Base-by-base conservation (phyloP, 495 filamentous ascomycete genomes). In the Barbatosphaeria neglecta region DNA sequence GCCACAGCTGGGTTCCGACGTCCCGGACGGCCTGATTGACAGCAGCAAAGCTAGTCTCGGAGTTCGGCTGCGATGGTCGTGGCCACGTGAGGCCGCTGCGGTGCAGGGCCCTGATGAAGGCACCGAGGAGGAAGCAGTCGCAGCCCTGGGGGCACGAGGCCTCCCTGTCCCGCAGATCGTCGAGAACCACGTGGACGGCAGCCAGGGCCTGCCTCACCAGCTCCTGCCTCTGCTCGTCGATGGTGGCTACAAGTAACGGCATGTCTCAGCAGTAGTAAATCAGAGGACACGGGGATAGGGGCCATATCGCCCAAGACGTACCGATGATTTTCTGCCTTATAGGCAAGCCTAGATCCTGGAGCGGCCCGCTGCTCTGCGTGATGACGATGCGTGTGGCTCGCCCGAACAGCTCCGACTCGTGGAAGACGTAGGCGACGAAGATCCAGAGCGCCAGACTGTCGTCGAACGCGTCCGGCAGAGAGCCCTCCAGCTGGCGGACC, bases 251-350 rank as follows among this genome's bases (percentile, higher is more conserved):
- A n/a, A n/a, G n/a, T n/a, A n/a, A 9, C 7, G 8, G 6, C 22
- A 1, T 27, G 31, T 31, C 38, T 35, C 19, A 24, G 9, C 13
- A n/a, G n/a, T n/a, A n/a, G n/a, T n/a, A n/a, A n/a, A n/a, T n/a
- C n/a, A n/a, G 13, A 13, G 25, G 43, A 2, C 2, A 9, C 10
- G 16, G 39, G 11, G 22, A n/a, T n/a, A n/a, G n/a, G n/a, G n/a
- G n/a, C n/a, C n/a, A n/a, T n/a, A 19, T 27, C 22, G 19, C 23
- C 25, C n/a, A 4, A 4, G 11, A 23, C 54, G 37, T 51, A 60
- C 60, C 50, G 22, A 59, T 53, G 17, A 63, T 51, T 44, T 57
- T 59, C 19, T 59, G 58, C 1, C 54, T 38, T 27, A 63, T 57
- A 7, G 58, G 54, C 28, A 63, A 41, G 6, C 52, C 53, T 27